Evolutionary conservation across 2,329 filamentous ascomycete genomes (phyloP).

Genomic region (Sordariomycetes sp.): DNA sequence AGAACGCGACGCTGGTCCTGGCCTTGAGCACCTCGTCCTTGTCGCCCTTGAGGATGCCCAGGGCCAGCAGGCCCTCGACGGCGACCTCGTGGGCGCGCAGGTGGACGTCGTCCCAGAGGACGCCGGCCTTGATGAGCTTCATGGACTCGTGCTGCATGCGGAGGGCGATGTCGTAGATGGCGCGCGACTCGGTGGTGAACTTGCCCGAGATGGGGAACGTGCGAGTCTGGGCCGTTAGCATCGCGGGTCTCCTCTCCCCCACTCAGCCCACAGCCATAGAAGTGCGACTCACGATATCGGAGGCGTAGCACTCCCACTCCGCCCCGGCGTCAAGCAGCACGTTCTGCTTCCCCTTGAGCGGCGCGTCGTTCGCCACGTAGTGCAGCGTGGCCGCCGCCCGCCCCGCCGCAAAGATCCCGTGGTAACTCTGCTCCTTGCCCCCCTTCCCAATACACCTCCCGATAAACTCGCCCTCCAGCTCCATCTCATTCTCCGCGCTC

Average conservation of each 20-base stretch:
- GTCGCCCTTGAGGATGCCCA: slow-evolving; percentile 63
- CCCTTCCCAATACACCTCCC: slow-evolving; percentile 65
- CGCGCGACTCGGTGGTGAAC: slow-evolving; percentile 58
- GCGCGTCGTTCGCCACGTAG: slow-evolving; percentile 70
- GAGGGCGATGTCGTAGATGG: slow-evolving; percentile 75
- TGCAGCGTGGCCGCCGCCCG: slow-evolving; percentile 76
- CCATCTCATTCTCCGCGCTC: slow-evolving; percentile 62
- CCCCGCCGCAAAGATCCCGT: slow-evolving; percentile 75
- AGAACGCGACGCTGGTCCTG: slow-evolving; percentile 79
- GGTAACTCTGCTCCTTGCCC: slow-evolving; percentile 76
- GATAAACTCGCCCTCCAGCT: slow-evolving; percentile 74
- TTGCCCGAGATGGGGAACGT: slow-evolving; percentile 73
- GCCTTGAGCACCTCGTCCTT: slow-evolving; percentile 64
- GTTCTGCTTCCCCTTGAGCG: slow-evolving; percentile 61
- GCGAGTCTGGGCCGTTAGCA: slow-evolving; percentile 46
- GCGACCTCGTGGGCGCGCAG: slow-evolving; percentile 69
- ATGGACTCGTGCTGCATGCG: slow-evolving; percentile 80
- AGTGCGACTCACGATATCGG: slow-evolving; percentile 43
- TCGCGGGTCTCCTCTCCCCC: background rate
- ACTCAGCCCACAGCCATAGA: background rate
- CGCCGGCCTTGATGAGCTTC: slow-evolving; percentile 58
- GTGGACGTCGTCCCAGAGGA: slow-evolving; percentile 75
- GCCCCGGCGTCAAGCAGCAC: slow-evolving; percentile 77
- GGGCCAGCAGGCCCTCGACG: slow-evolving; percentile 63
- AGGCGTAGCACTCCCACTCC: slow-evolving; percentile 64